Evolutionary conservation across 148 eudicot species (phyloP), one percentile per base, ranked within the genome.

Genomic region (Persicaria tinctoria): DNA sequence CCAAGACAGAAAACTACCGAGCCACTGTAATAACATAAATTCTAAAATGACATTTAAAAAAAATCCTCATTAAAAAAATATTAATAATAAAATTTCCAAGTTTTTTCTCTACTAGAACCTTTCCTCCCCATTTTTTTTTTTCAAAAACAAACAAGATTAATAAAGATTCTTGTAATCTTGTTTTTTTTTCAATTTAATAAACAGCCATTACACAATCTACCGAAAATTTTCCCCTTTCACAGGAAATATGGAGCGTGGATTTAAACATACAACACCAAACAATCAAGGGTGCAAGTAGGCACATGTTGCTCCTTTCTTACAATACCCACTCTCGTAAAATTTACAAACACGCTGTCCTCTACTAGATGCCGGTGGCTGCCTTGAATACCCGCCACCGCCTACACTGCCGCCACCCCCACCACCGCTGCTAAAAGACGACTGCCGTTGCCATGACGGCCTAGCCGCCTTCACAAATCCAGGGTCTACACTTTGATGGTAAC

Each of bases 341-440:
- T 89, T 93, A 84, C 97, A 91, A 46, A 89, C 85, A 50, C 97
- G 89, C 79, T 83, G 90, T 78, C 87, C 92, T 82, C 84, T 84
- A 4, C 79, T 13, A 71, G 14, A 13, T 13, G n/a, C 17, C 20
- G 56, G 73, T 12, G 78, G 86, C n/a, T 50, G 53, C 53, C 53
- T 9, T 11, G 41, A 6, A 4, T 12, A 88, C 47, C 70, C 70
- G 14, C 47, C 70, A 10, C 11, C 38, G 10, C 64, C 64, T 8
- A 9, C 53, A 50, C 53, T 50, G 12, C 53, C 53, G 84, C 87
- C 83, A 20, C 82, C 71, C 16, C 85, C 84, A 4, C 75, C 77
- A 68, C 59, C 76, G 18, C 74, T 72, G 20, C 82, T 85, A 80
- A 84, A 85, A 13, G 87, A 83, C 38, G 88, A 73, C 45, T 82